A percentile compares a stretch with the other conserved stretches of the same genome.
These are phyloP conservation scores for Pseudomonodictys pantanalensis DNA, from an alignment of 495 filamentous ascomycete species.

Conservation along the genomic window DNA sequence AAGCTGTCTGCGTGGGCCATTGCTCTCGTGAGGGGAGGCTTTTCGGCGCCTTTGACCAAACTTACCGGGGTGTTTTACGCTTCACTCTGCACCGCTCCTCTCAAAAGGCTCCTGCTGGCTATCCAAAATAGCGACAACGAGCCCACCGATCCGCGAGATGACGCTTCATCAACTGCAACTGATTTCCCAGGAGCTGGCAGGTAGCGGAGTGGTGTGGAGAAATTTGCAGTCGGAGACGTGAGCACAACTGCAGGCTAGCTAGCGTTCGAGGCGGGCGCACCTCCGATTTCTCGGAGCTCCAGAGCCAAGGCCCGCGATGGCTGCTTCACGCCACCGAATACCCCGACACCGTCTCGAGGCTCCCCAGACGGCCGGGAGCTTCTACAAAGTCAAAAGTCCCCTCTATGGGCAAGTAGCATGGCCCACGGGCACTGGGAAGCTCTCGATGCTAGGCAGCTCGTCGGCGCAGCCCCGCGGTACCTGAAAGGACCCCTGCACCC, in stretches of 20 bases:
- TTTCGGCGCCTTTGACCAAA: not conserved
- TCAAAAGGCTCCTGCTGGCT: not conserved
- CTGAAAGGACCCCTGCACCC: conserved; percentile 11
- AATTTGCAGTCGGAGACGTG: conserved; percentile 17
- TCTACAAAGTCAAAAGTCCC: too few species aligned
- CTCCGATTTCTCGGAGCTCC: too few species aligned
- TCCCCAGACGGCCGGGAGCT: too few species aligned
- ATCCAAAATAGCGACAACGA: conserved; percentile 48
- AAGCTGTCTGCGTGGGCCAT: not conserved
- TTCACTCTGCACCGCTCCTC: not conserved
- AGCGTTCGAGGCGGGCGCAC: too few species aligned
- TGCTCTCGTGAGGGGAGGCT: not conserved
- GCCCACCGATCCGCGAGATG: conserved; percentile 48
- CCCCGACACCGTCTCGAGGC: too few species aligned
- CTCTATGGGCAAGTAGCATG: not conserved
- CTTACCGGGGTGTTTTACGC: not conserved
- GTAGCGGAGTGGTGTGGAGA: conserved; percentile 30
- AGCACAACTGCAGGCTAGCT: too few species aligned
- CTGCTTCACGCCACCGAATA: too few species aligned
- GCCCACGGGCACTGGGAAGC: too few species aligned
- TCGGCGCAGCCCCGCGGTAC: not conserved
- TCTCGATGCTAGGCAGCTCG: too few species aligned
- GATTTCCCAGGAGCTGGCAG: not conserved
- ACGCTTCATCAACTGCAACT: conserved; percentile 46
- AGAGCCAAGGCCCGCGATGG: too few species aligned